These are phyloP conservation scores for Tricholoma matsutake DNA, from an alignment of 768 basidiomycete genomes.

Conservation along the genomic window DNA sequence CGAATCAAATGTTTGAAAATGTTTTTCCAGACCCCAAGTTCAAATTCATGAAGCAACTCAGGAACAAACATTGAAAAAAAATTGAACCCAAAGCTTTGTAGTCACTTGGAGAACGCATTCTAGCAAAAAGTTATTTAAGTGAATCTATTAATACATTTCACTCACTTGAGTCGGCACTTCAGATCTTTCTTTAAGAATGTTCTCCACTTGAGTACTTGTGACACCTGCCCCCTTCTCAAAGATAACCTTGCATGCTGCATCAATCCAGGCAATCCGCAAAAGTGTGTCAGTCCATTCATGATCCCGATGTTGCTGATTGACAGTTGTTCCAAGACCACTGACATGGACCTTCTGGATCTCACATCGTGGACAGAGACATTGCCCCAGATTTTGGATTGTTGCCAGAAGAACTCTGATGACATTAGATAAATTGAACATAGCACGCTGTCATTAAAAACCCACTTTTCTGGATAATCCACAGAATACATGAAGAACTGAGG, in stretches of 20 bases:
- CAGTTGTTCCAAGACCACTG: constrained; percentile 8
- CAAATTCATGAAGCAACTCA: constrained; percentile 39
- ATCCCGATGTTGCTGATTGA: not conserved
- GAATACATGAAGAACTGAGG: constrained; percentile 27
- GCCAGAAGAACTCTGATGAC: constrained; percentile 19
- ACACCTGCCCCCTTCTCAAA: constrained; percentile 24
- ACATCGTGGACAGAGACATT: constrained; percentile 21
- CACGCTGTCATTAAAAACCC: constrained; percentile 3
- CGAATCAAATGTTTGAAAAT: constrained; percentile 34
- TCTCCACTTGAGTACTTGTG: constrained; percentile 22
- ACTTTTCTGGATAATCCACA: constrained; percentile 32
- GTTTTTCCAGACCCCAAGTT: constrained; percentile 38
- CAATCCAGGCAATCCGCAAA: constrained; percentile 9
- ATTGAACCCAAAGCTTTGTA: constrained; percentile 21
- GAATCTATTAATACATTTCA: not conserved
- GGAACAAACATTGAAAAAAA: constrained; percentile 26
- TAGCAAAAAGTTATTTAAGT: constrained; percentile 12
- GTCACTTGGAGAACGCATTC: constrained; percentile 32
- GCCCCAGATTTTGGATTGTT: constrained; percentile 14
- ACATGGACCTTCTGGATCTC: constrained; percentile 9
- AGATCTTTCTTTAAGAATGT: constrained; percentile 23
- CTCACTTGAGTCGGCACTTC: constrained; percentile 29
- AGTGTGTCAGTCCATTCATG: constrained; percentile 8
- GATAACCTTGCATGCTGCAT: constrained; percentile 19
- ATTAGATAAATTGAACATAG: not conserved